Percentiles rank a stretch among this genome's conserved stretches.
phyloP scores from a whole-genome alignment of 352 stramenopile genomes.

The Phytophthora uliginosa region DNA sequence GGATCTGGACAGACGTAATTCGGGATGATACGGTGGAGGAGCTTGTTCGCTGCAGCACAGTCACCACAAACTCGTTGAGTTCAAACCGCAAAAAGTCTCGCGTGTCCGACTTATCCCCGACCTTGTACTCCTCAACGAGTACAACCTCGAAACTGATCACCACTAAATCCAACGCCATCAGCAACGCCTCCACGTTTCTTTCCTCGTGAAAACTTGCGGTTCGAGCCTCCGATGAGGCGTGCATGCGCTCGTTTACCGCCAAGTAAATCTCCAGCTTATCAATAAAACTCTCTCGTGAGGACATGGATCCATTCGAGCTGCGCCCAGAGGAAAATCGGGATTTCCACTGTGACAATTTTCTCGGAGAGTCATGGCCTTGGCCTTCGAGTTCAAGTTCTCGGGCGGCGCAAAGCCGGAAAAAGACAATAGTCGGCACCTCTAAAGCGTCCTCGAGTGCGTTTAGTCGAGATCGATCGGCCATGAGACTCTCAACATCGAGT shows the following conservation, averaged over 20 bases:
- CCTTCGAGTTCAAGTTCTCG: constrained; percentile 79
- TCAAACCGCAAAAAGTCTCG: constrained; percentile 81
- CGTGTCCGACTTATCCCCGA: constrained; percentile 39
- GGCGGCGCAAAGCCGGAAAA: constrained; percentile 76
- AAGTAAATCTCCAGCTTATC: constrained; percentile 72
- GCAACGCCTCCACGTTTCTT: constrained; percentile 61
- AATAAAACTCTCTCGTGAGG: constrained; percentile 22
- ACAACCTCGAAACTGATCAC: constrained; percentile 68
- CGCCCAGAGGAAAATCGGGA: constrained; percentile 57
- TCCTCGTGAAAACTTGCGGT: constrained; percentile 54
- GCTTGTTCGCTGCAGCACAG: constrained; percentile 67
- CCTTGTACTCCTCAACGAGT: constrained; percentile 40
- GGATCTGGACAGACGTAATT: constrained; percentile 71
- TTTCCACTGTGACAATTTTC: constrained; percentile 81
- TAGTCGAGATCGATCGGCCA: constrained; percentile 56
- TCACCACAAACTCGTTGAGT: constrained; percentile 70
- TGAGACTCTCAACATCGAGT: constrained; percentile 47
- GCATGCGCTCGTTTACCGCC: constrained; percentile 68
- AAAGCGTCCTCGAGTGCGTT: constrained; percentile 78
- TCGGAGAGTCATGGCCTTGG: constrained; percentile 68
- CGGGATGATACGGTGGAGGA: constrained; percentile 63
- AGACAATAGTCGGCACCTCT: constrained; percentile 84
- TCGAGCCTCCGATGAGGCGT: constrained; percentile 58
- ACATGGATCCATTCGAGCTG: constrained; percentile 4
- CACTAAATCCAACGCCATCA: constrained; percentile 74